phyloP scores from a whole-genome alignment of 495 filamentous ascomycete species.

The Talaromyces nanjingensis region DNA sequence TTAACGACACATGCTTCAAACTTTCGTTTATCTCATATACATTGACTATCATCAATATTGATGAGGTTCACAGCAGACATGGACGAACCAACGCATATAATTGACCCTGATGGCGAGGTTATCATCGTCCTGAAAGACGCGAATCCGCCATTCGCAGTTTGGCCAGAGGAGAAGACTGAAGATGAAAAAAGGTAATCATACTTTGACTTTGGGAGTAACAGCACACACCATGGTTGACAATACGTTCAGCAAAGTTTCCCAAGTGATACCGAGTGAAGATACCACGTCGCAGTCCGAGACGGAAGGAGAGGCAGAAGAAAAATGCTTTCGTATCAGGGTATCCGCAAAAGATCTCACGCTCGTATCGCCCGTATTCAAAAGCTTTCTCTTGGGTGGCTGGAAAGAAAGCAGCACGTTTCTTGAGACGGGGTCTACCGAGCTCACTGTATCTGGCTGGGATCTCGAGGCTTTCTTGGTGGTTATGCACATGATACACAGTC shows the following conservation, averaged over 20 bases:
- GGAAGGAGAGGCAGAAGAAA: background rate
- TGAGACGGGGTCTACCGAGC: conserved; percentile 24
- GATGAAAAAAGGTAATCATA: background rate
- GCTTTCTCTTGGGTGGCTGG: conserved; percentile 13
- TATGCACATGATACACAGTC: conserved; percentile 41
- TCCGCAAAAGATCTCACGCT: conserved; percentile 40
- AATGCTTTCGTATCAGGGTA: conserved; percentile 19
- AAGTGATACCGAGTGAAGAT: background rate
- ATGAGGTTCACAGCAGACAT: background rate
- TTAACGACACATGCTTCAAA: background rate
- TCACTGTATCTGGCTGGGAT: conserved; percentile 23
- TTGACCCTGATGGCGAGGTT: conserved; percentile 14
- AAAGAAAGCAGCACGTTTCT: conserved; percentile 15
- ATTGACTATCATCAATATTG: background rate
- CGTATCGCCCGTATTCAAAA: conserved; percentile 33
- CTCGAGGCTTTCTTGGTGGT: conserved; percentile 34
- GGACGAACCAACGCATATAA: background rate
- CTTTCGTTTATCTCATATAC: background rate
- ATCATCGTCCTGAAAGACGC: conserved; percentile 9
- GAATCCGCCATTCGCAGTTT: background rate
- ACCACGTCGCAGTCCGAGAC: background rate
- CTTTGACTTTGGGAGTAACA: too few species aligned
- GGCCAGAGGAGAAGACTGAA: background rate
- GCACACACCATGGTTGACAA: background rate
- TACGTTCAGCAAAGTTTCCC: background rate